A percentile compares a stretch with the other conserved stretches of the same genome.
These are phyloP conservation scores for Drosera spatulata DNA, from an alignment of 179 eudicot species.

Conservation along the genomic window DNA sequence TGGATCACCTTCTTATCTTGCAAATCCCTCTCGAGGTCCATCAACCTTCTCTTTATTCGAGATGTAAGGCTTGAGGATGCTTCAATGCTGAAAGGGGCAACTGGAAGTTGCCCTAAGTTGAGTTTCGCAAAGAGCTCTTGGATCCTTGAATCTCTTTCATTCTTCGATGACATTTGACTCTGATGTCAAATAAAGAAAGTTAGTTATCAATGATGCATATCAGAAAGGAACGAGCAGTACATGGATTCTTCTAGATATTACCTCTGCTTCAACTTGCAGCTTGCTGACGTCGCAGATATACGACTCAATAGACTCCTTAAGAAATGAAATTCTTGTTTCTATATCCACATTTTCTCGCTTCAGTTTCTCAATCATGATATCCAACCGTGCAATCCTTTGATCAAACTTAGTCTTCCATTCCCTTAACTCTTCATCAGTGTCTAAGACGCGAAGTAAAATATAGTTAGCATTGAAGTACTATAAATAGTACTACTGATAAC, in stretches of 20 bases:
- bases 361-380: constrained; percentile 39
- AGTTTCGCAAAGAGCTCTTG: constrained; percentile 45
- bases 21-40: constrained; percentile 53
- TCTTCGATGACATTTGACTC: constrained; percentile 51
- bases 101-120: constrained; percentile 60
- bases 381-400: constrained; percentile 40
- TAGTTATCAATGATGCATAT: constrained; percentile 4
- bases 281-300: constrained; percentile 45
- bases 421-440: constrained; percentile 73
- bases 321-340: constrained; percentile 23
- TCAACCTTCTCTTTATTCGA: constrained; percentile 43
- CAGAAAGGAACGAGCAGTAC: constrained; percentile 4
- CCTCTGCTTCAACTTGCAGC: constrained; percentile 77
- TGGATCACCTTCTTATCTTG: constrained; percentile 59
- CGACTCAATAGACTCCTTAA: constrained; percentile 16
- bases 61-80: constrained; percentile 41
- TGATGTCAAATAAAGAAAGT: constrained; percentile 20
- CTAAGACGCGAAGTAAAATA: constrained; percentile 24
- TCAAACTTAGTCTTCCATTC: constrained; percentile 72
- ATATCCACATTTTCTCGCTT: constrained; percentile 53
- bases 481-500: background rate
- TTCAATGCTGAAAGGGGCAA: constrained; percentile 53
- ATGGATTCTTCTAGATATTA: constrained; percentile 16
- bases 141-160: constrained; percentile 63
- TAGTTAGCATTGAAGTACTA: background rate